These are phyloP conservation scores for Mitragyna speciosa DNA, from an alignment of 257 asterid genomes.

Conservation along the genomic window DNA sequence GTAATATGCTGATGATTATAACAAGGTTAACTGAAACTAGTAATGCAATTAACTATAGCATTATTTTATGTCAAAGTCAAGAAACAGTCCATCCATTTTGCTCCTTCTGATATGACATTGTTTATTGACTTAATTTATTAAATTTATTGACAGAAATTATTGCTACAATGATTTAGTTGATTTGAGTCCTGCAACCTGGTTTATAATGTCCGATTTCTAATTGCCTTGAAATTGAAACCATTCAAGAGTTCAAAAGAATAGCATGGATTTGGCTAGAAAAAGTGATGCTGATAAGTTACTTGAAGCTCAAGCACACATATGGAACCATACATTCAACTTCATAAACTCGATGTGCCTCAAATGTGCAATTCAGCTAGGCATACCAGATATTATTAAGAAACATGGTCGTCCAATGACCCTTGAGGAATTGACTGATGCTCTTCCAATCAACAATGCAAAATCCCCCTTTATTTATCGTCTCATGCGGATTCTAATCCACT, in stretches of 20 bases:
- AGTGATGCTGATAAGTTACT: constrained; percentile 16
- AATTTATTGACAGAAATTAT: no score
- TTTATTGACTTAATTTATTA: no score
- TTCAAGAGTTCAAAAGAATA: not conserved
- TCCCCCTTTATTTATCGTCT: constrained; percentile 6
- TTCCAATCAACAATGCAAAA: constrained; percentile 19
- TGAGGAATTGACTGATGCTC: constrained; percentile 10
- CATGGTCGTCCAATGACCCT: constrained; percentile 12
- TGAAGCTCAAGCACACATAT: constrained; percentile 28
- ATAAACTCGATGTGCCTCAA: constrained; percentile 9
- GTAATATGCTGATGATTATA: no score
- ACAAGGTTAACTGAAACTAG: no score
- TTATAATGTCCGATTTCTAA: no score
- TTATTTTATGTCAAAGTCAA: no score
- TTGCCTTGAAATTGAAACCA: not conserved
- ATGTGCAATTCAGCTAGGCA: constrained; percentile 14
- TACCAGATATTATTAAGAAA: constrained; percentile 25
- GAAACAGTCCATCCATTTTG: no score
- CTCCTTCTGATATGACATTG: no score
- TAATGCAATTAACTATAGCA: no score
- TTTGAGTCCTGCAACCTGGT: no score
- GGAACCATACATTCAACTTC: constrained; percentile 14
- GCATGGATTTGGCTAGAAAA: constrained; percentile 8
- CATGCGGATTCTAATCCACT: constrained; percentile 16
- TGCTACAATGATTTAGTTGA: no score